phyloP scores from a whole-genome alignment of 805 yeast genomes.

The Lipomyces mesembrius region DNA sequence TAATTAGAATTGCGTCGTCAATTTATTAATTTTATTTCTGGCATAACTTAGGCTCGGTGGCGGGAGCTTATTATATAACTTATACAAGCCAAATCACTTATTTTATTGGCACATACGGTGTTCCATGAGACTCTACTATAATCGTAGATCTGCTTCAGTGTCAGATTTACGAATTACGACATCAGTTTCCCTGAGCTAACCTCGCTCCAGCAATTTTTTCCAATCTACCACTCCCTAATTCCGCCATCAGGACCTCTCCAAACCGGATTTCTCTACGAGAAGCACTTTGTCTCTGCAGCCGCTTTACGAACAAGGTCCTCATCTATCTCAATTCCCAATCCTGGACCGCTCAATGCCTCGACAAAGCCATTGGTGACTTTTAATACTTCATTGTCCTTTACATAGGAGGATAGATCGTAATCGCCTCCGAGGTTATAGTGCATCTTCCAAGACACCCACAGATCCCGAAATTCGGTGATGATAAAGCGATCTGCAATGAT shows the following conservation, averaged over 20 bases:
- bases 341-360: conserved; percentile 37
- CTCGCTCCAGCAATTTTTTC: no score
- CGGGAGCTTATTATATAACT: no score
- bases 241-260: conserved; percentile 43
- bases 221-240: conserved; percentile 41
- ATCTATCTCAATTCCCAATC: conserved; percentile 41
- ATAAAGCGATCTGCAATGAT: conserved; percentile 38
- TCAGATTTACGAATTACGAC: no score
- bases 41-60: no score
- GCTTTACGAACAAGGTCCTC: conserved; percentile 41
- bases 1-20: no score
- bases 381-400: conserved; percentile 38
- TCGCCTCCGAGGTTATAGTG: conserved; percentile 40
- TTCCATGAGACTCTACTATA: no score
- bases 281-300: conserved; percentile 29
- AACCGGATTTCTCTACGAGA: conserved; percentile 43
- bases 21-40: no score
- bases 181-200: no score
- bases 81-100: no score
- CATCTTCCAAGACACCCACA: conserved; percentile 41
- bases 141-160: no score
- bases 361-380: conserved; percentile 39
- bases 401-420: conserved; percentile 39
- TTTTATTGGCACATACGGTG: no score
- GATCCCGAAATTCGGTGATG: conserved; percentile 38